These are phyloP conservation scores for Mycena polygramma DNA, from an alignment of 768 basidiomycete genomes.

Conservation along the genomic window DNA sequence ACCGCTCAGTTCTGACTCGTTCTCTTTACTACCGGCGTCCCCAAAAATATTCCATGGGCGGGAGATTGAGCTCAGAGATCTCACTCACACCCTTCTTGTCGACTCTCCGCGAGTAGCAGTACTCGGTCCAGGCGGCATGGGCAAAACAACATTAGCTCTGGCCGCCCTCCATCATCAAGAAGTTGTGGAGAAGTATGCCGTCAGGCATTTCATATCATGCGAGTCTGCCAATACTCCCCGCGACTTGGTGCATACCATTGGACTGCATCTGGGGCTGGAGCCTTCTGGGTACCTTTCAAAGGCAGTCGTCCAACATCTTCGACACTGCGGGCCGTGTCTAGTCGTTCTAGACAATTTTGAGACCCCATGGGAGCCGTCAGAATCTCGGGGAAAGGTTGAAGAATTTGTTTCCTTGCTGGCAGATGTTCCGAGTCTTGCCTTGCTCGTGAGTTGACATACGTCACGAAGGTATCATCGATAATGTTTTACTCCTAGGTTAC, in stretches of 20 bases:
- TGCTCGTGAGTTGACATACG: conserved; percentile 5
- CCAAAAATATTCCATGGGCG: conserved; percentile 17
- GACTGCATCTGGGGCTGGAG: conserved; percentile 9
- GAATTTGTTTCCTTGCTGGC: conserved; percentile 25
- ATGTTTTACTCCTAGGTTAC: conserved; percentile 3
- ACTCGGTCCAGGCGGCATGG: conserved; percentile 26
- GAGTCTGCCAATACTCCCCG: conserved; percentile 14
- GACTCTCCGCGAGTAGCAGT: neutral
- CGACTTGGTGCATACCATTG: conserved; percentile 8
- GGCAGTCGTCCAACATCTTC: conserved; percentile 1
- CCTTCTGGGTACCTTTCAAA: neutral
- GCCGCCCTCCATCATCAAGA: conserved; percentile 9
- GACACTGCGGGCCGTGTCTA: neutral
- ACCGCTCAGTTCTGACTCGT: neutral
- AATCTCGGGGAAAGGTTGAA: conserved; percentile 23
- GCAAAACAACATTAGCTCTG: conserved; percentile 16
- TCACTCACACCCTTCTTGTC: neutral
- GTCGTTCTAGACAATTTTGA: conserved; percentile 30
- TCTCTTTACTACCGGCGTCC: conserved; percentile 2
- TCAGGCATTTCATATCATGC: conserved; percentile 24
- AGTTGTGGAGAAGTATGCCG: conserved; percentile 7
- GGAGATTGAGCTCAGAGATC: neutral
- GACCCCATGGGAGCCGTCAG: conserved; percentile 28
- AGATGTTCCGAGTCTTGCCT: conserved; percentile 15
- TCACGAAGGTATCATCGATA: neutral